Conservation (phyloP, 495 filamentous ascomycete genomes). For the Neurospora sublineolata region DNA sequence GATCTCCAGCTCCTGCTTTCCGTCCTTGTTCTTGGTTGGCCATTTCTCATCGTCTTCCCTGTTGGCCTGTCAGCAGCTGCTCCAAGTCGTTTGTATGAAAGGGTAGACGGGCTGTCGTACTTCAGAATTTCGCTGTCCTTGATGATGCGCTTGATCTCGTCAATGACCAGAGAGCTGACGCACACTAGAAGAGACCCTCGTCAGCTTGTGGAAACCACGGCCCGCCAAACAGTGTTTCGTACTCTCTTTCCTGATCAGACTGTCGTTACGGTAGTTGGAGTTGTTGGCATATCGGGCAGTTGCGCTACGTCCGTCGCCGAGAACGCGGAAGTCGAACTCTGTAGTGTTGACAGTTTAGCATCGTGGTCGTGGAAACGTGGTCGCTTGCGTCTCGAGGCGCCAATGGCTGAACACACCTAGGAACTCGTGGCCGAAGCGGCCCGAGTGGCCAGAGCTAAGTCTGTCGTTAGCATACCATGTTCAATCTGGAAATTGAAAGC, state of each 20-base stretch:
- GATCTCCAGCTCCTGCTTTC: constrained; percentile 93
- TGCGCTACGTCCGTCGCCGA: constrained; percentile 90
- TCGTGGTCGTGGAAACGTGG: not conserved
- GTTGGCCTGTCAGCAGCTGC: constrained; percentile 17
- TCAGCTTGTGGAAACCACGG: not conserved
- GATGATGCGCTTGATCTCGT: constrained; percentile 93
- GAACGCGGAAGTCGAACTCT: constrained; percentile 96
- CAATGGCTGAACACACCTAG: constrained; percentile 50
- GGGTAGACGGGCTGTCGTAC: constrained; percentile 34
- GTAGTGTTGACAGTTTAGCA: constrained; percentile 4
- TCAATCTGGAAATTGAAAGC: not conserved
- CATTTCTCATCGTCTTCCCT: constrained; percentile 99
- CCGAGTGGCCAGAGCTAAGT: constrained; percentile 86
- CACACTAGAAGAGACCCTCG: constrained; percentile 57
- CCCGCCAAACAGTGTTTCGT: constrained; percentile 25
- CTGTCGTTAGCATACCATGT: constrained; percentile 14
- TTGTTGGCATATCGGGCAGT: constrained; percentile 98
- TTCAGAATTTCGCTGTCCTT: constrained; percentile 98
- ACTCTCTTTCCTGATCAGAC: constrained; percentile 99
- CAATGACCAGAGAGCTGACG: constrained; percentile 82
- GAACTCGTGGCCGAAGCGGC: constrained; percentile 97
- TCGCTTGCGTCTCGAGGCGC: not conserved
- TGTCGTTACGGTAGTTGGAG: constrained; percentile 98
- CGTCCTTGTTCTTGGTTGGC: constrained; percentile 99
- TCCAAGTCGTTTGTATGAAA: not conserved